Percentiles rank a stretch among this genome's conserved stretches.
These are phyloP conservation scores for Irpex sp. DNA, from an alignment of 1,284 basidiomycete genomes.

Conservation along the genomic window DNA sequence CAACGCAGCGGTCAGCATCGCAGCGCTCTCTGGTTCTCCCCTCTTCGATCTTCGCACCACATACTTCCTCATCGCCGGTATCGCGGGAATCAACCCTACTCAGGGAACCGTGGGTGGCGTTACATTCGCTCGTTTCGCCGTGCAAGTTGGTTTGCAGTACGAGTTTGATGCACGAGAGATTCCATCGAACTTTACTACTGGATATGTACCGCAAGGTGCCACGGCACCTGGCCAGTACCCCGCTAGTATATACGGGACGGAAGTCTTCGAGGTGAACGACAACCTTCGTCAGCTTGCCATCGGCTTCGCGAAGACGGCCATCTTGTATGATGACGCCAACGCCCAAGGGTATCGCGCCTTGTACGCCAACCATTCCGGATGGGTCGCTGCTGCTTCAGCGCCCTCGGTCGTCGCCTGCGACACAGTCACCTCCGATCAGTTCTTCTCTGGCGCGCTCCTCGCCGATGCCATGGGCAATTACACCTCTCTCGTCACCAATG, in stretches of 20 bases:
- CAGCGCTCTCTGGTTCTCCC: conserved; percentile 31
- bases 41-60: conserved; percentile 39
- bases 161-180: conserved; percentile 46
- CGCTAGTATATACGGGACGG: conserved; percentile 40
- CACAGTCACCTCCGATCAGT: conserved; percentile 41
- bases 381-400: conserved; percentile 20
- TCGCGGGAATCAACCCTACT: conserved; percentile 42
- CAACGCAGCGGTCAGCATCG: conserved; percentile 41
- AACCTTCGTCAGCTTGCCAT: conserved; percentile 37
- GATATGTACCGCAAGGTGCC: conserved; percentile 37
- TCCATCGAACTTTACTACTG: conserved; percentile 37
- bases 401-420: conserved; percentile 36
- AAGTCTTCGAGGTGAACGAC: conserved; percentile 49
- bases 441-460: conserved; percentile 38
- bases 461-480: conserved; percentile 38
- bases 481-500: conserved; percentile 36
- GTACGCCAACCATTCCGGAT: conserved; percentile 26
- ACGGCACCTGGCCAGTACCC: conserved; percentile 30
- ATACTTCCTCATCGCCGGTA: conserved; percentile 46
- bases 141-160: conserved; percentile 42
- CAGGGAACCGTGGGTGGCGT: conserved; percentile 38
- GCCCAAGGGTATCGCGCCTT: conserved; percentile 33
- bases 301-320: conserved; percentile 29
- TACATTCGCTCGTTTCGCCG: conserved; percentile 40
- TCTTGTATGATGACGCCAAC: conserved; percentile 33